A percentile compares a stretch with the other conserved stretches of the same genome.
These are phyloP conservation scores for Huntiella abstrusa DNA, from an alignment of 2,329 filamentous ascomycete genomes.

Conservation along the genomic window DNA sequence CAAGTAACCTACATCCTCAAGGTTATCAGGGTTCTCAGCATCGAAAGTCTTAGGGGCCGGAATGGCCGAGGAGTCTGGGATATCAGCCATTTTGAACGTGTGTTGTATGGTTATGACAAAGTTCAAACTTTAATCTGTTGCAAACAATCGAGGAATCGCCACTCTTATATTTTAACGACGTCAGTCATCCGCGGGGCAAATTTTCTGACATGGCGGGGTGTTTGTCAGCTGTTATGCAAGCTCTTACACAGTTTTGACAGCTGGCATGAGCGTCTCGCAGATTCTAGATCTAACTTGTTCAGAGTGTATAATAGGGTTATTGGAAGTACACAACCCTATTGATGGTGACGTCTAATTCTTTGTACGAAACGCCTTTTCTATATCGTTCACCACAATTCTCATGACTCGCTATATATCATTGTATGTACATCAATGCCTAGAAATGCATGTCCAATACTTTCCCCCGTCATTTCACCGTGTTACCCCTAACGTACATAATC, in stretches of 20 bases:
- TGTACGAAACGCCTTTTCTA: too few species aligned
- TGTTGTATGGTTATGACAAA: background rate
- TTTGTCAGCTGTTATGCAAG: background rate
- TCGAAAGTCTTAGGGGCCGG: conserved; percentile 24
- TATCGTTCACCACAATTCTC: too few species aligned
- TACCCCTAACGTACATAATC: too few species aligned
- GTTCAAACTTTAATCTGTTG: background rate
- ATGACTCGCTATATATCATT: too few species aligned
- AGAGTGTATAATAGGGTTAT: too few species aligned
- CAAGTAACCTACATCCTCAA: conserved; percentile 31
- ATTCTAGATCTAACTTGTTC: too few species aligned
- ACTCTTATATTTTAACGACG: background rate
- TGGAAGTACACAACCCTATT: too few species aligned
- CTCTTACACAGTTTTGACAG: background rate
- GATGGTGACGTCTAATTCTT: too few species aligned
- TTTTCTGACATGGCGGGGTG: conserved; percentile 5
- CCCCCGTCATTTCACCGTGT: too few species aligned
- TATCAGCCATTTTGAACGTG: conserved; percentile 7
- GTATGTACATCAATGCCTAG: too few species aligned
- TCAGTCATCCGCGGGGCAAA: conserved; percentile 9
- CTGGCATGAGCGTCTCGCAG: background rate
- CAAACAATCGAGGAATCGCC: background rate
- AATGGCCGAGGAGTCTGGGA: conserved; percentile 5
- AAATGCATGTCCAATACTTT: too few species aligned
- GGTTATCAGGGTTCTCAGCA: conserved; percentile 34